Evolutionary conservation across 768 basidiomycete genomes (phyloP).

Genomic region (Mycena venus): DNA sequence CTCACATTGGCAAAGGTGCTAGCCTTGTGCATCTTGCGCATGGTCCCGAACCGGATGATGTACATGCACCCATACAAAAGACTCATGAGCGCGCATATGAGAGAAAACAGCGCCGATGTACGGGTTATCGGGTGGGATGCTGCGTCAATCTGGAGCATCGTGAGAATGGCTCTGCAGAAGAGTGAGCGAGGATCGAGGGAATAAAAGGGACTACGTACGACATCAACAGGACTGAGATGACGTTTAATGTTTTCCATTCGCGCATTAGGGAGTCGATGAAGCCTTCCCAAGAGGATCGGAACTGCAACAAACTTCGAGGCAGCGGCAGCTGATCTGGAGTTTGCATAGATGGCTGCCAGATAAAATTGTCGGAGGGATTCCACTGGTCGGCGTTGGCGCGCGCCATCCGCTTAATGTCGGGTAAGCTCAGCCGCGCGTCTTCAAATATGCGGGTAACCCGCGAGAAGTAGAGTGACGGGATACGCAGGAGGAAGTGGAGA

Average conservation of each 20-base stretch:
- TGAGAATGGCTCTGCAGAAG: conserved; percentile 46
- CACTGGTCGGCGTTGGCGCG: conserved; percentile 17
- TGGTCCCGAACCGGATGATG: conserved; percentile 73
- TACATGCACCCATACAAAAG: conserved; percentile 75
- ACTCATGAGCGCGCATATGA: conserved; percentile 73
- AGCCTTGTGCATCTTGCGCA: conserved; percentile 75
- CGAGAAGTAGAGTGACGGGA: conserved; percentile 40
- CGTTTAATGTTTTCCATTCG: conserved; percentile 70
- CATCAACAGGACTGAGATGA: conserved; percentile 62
- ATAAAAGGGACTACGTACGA: conserved; percentile 13
- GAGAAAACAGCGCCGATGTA: conserved; percentile 68
- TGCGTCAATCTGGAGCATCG: conserved; percentile 48
- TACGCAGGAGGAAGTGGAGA: conserved; percentile 12
- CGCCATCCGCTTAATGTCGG: conserved; percentile 52
- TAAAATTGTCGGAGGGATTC: not conserved
- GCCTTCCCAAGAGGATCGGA: conserved; percentile 67
- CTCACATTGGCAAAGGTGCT: conserved; percentile 73
- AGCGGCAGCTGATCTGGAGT: conserved; percentile 42
- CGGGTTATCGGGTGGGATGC: conserved; percentile 69
- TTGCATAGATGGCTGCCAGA: not conserved
- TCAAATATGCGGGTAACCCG: conserved; percentile 68
- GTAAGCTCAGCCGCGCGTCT: conserved; percentile 65
- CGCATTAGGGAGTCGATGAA: conserved; percentile 67
- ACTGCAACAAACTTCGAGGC: conserved; percentile 61
- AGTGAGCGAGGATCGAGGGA: not conserved